Base-by-base conservation (phyloP, 371 early-diverging fungal species). In the Mortierella sp. region DNA sequence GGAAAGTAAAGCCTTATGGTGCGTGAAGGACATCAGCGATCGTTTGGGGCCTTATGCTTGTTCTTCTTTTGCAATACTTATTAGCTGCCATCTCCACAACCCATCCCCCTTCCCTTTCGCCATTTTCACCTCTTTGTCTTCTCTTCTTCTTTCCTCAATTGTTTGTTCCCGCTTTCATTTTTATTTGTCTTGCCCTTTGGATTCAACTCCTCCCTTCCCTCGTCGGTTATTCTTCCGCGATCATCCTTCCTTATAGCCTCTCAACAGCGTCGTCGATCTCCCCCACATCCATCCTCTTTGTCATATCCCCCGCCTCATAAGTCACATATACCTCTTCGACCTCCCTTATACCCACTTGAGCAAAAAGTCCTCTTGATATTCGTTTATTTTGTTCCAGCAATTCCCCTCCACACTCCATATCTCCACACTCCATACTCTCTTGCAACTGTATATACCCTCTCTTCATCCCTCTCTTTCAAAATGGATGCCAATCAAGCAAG, bases 81-180 rank as follows among this genome's bases (percentile, higher is more conserved):
- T 68, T 68, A 68, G 42, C 68, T 24, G n/a, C 68, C 68, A 42
- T 24, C 68, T 68, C 68, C 68, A 68, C 68, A 68, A 68, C 42
- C 24, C 44, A 68, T 42, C 24, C 44, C 42, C 16, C 31, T 38
- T 55, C 74, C 57, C 14, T 57, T 34, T 31, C 34, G 21, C 34
- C 63, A 63, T 19, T 42, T 47, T 44, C 45, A 57, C 21, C 31
- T 13, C 14, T 28, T 28, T 10, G 7, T 16, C 21, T 26, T 42
- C 4, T 65, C 65, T 38, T 65, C 38, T 0, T 68, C 42, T 68
- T 38, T 24, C 44, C 21, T 42, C 68, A 38, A 38, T 65, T 63
- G 63, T 34, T 31, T 31, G 11, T 50, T 50, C 16, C 63, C 21
- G 68, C 68, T 19, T 65, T 24, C 68, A 10, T 38, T 38, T 38